A percentile compares a stretch with the other conserved stretches of the same genome.
Conservation (phyloP, 2,329 filamentous ascomycete species). For the Nigrospora sphaerica region DNA sequence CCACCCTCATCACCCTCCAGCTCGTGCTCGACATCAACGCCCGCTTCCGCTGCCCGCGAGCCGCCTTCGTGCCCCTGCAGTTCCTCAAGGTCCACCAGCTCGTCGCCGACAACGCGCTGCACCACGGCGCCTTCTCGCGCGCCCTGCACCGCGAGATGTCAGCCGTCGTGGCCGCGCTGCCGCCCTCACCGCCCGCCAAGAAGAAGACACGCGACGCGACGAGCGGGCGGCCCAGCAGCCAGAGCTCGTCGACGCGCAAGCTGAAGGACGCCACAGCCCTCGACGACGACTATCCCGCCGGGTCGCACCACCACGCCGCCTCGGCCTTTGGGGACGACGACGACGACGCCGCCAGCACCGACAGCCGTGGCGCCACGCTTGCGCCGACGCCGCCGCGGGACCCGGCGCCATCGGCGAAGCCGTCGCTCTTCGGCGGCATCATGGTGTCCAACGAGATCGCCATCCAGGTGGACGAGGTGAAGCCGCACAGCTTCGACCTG, state of each 20-base stretch:
- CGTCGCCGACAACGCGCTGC: conserved; percentile 44
- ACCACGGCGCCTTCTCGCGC: conserved; percentile 53
- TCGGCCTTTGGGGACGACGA: conserved; percentile 14
- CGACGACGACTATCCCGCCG: conserved; percentile 17
- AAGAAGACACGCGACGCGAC: conserved; percentile 5
- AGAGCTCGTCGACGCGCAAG: not conserved
- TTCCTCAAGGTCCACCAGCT: conserved; percentile 64
- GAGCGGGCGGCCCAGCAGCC: too few relatives aligned
- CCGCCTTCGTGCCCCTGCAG: conserved; percentile 52
- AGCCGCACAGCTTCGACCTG: not conserved
- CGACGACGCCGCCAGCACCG: conserved; percentile 18
- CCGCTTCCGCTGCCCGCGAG: conserved; percentile 40
- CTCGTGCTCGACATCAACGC: conserved; percentile 58
- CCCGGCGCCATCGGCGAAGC: not conserved
- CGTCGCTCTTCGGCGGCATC: conserved; percentile 43
- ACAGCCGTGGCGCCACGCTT: conserved; percentile 16
- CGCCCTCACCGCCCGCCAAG: conserved; percentile 28
- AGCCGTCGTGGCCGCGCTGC: not conserved
- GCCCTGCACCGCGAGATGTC: conserved; percentile 55
- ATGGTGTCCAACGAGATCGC: conserved; percentile 54
- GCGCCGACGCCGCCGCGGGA: not conserved
- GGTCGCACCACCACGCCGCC: conserved; percentile 12
- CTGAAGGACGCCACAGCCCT: not conserved
- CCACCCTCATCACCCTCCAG: conserved; percentile 45
- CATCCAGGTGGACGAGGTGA: not conserved